Percentiles rank a stretch among this genome's conserved stretches.
phyloP scores from a whole-genome alignment of 139 green algal genomes.

The Coelastrella sp. region DNA sequence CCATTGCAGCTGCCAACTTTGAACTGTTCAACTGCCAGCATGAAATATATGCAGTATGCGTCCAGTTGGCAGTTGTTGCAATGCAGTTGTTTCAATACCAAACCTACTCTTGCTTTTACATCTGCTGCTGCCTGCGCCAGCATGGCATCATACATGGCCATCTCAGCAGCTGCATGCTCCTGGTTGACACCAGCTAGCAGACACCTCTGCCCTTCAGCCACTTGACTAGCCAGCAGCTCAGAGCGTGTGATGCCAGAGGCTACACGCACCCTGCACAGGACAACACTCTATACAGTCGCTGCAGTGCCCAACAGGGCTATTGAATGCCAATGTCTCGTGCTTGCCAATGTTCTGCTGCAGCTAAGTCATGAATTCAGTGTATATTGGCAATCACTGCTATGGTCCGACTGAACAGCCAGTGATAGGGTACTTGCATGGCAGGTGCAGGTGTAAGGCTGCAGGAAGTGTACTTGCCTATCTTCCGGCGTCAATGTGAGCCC shows the following conservation, averaged over 20 bases:
- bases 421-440: too few species aligned
- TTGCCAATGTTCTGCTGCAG: background rate
- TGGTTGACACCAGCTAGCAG: background rate
- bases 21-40: too few species aligned
- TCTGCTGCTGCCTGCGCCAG: conserved; percentile 41
- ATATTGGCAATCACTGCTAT: too few species aligned
- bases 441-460: too few species aligned
- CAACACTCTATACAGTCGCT: background rate
- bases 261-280: conserved; percentile 10
- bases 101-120: background rate
- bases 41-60: background rate
- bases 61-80: background rate
- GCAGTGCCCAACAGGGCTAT: background rate
- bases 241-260: conserved; percentile 27
- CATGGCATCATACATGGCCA: conserved; percentile 35
- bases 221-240: conserved; percentile 15
- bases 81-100: too few species aligned
- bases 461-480: conserved; percentile 44
- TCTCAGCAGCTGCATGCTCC: conserved; percentile 18
- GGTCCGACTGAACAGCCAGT: too few species aligned
- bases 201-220: conserved; percentile 28
- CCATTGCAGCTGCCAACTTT: too few species aligned
- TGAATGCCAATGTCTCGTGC: background rate
- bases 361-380: too few species aligned
- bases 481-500: conserved; percentile 55